These are phyloP conservation scores for Suillus americanus DNA, from an alignment of 768 basidiomycete genomes.

Conservation along the genomic window DNA sequence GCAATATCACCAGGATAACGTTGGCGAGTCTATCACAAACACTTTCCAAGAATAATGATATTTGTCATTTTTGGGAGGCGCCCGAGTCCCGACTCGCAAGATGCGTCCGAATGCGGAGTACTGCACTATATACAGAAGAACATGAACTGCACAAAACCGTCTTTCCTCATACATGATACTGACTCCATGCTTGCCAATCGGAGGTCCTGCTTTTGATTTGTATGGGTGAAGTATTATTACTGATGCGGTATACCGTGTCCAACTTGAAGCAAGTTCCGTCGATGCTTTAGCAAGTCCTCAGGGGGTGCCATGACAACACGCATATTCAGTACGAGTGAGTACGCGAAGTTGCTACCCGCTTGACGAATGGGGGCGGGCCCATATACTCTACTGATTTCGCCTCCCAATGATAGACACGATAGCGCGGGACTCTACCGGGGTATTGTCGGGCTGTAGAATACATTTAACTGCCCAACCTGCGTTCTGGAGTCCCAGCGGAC, in stretches of 20 bases:
- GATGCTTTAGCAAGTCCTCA: not conserved
- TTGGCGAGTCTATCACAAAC: not conserved
- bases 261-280: not conserved
- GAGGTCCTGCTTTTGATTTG: not conserved
- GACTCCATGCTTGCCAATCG: not conserved
- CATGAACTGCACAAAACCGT: not conserved
- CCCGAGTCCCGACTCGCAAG: not conserved
- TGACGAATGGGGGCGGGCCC: not conserved
- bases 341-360: not conserved
- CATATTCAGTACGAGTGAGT: not conserved
- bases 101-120: not conserved
- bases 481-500: not conserved
- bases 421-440: not conserved
- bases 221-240: not conserved
- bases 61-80: not conserved
- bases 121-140: not conserved
- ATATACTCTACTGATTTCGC: not conserved
- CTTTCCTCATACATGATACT: not conserved
- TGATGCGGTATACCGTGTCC: not conserved
- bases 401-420: not conserved
- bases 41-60: not conserved
- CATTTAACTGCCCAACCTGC: not conserved
- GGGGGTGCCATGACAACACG: not conserved
- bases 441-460: not conserved
- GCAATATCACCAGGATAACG: not conserved